Percentiles rank a stretch among this genome's conserved stretches.
These are phyloP conservation scores for Saccharomycopsis babjevae DNA, from an alignment of 805 yeast species.

Conservation along the genomic window DNA sequence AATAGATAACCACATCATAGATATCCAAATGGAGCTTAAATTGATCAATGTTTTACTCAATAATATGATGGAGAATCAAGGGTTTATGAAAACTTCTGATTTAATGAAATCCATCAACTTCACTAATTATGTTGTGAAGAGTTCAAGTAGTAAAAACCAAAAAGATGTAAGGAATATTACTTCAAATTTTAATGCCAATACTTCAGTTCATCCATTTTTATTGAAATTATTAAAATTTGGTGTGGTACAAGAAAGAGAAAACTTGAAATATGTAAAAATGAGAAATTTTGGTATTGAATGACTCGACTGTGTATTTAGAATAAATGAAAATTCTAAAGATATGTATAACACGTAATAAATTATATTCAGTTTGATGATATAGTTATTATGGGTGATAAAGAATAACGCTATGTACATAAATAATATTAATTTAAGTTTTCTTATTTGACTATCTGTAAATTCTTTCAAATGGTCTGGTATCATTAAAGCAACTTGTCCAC, in stretches of 20 bases:
- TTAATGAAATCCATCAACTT: constrained; percentile 19
- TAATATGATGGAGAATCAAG: constrained; percentile 14
- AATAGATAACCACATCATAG: not conserved
- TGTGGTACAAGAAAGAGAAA: constrained; percentile 3
- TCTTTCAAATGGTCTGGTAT: constrained; percentile 91
- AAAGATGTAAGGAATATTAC: constrained; percentile 14
- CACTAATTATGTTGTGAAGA: constrained; percentile 18
- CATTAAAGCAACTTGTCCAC: constrained; percentile 87
- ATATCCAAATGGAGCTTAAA: not conserved
- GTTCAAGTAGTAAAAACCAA: constrained; percentile 19
- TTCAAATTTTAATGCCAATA: not conserved
- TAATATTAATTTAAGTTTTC: not conserved
- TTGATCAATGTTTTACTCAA: constrained; percentile 9
- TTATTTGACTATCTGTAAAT: constrained; percentile 51
- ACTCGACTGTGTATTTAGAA: not conserved
- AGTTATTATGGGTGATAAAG: not conserved
- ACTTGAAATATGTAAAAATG: constrained; percentile 5
- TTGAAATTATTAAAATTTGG: constrained; percentile 9
- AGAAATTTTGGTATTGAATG: constrained; percentile 10
- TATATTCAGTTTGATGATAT: no score
- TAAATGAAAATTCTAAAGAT: not conserved
- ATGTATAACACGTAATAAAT: not conserved
- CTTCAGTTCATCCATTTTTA: constrained; percentile 15
- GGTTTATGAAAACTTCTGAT: constrained; percentile 4
- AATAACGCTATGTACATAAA: not conserved